A percentile compares a stretch with the other conserved stretches of the same genome.
These are phyloP conservation scores for Sungouiella blattae DNA, from an alignment of 805 yeast species.

Conservation along the genomic window DNA sequence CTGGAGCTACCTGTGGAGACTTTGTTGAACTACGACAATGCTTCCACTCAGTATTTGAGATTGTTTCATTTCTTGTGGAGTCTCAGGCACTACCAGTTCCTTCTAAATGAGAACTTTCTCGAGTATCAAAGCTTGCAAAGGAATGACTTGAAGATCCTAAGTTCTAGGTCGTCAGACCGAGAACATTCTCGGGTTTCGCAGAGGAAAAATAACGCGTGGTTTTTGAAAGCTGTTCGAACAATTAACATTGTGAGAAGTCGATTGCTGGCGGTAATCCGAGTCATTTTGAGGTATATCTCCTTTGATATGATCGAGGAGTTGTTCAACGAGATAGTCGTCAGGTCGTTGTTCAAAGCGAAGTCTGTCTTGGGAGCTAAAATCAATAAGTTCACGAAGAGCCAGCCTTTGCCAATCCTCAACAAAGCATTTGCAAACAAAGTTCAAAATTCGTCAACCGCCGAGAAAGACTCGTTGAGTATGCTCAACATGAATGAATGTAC, in stretches of 20 bases:
- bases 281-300: conserved; percentile 39
- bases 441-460: no score
- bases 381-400: no score
- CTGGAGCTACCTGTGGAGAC: conserved; percentile 52
- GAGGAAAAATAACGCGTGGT: conserved; percentile 24
- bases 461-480: no score
- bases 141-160: conserved; percentile 18
- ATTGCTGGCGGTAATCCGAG: conserved; percentile 40
- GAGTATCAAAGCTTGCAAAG: conserved; percentile 25
- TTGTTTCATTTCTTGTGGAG: conserved; percentile 86
- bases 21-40: conserved; percentile 32
- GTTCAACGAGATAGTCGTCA: conserved; percentile 22
- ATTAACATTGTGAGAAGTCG: conserved; percentile 37
- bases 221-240: conserved; percentile 29
- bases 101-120: conserved; percentile 38
- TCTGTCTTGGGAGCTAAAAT: background rate
- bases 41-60: conserved; percentile 52
- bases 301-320: conserved; percentile 46
- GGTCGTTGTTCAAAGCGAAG: conserved; percentile 5
- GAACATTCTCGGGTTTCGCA: conserved; percentile 2
- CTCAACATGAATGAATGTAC: conserved; percentile 12
- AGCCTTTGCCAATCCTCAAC: conserved; percentile 10
- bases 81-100: conserved; percentile 56
- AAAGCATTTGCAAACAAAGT: conserved; percentile 4
- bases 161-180: no score